Base-by-base conservation (phyloP, 345 rosid genomes). In the Gossypium arboreum region DNA sequence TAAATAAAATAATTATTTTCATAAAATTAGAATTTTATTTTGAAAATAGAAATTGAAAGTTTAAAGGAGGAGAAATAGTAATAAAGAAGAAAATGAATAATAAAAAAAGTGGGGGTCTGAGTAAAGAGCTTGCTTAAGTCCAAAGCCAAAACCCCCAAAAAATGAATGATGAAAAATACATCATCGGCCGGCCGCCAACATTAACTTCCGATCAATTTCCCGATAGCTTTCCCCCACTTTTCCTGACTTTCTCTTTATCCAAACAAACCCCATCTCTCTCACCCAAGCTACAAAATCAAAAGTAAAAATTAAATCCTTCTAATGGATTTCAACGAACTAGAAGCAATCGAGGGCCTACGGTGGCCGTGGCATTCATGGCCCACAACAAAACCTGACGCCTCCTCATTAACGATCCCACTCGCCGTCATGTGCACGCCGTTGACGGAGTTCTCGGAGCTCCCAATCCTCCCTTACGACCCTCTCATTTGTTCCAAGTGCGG, bases 321-420 rank as follows among this genome's bases (percentile, higher is more conserved):
- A 9, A 93, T 95, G 99, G 98, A 93, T 87, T 95, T 95, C 80
- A 52, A 81, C 45, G 99, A 95, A 50, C 77, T 95, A 50, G 99
- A 95, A 77, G 89, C 89, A 74, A 95, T 90, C 83, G 99, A 95
- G 22, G 97, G 98, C 12, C 86, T 95, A 9, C 86, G 99, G 3
- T 95, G 98, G 99, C 75, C 98, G 9, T 93, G 99, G 99, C 91
- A 93, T 84, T 88, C 98, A 56, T 95, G 99, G 99, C 97, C 98
- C 0, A 83, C 94, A 0, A 83, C 89, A 4, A 89, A 88, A 74
- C 59, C 90, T 56, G 92, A 89, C 61, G 82, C 84, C n/a, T 15
- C 86, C 7, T 81, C 96, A 6, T 90, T 93, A 56, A 71, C 87
- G 11, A 80, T 95, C 79, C 99, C 99, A 1, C 82, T 91, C 50